Evolutionary conservation across 345 rosid species (phyloP).

Genomic region (Camelina neglecta): DNA sequence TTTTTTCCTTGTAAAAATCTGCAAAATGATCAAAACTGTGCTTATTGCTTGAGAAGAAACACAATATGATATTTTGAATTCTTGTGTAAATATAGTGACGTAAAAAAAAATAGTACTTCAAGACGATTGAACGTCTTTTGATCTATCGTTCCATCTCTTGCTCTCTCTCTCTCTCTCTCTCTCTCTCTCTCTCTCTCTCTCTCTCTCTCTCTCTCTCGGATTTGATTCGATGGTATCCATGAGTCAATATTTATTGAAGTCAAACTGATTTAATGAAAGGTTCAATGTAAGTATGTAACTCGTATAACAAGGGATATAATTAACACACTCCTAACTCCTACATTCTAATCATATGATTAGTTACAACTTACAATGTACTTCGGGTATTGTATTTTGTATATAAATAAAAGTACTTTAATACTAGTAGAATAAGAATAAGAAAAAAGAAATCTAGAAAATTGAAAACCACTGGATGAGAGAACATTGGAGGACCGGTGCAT

Average conservation of each 20-base stretch:
- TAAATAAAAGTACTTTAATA: no score
- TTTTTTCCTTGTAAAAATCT: conserved; percentile 10
- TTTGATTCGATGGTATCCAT: conserved; percentile 11
- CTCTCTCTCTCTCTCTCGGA: background rate
- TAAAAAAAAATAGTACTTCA: background rate
- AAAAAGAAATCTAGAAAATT: background rate
- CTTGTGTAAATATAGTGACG: background rate
- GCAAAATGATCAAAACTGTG: conserved; percentile 5
- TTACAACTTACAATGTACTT: conserved; percentile 23
- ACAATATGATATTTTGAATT: no score
- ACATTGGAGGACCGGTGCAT: background rate
- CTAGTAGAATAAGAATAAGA: background rate
- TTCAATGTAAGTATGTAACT: background rate
- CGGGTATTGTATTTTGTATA: background rate
- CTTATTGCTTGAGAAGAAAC: background rate
- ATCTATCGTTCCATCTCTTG: background rate
- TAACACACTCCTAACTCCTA: background rate
- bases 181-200: no score
- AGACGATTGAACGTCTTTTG: conserved; percentile 22
- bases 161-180: no score
- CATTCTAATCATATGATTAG: background rate
- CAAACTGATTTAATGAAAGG: conserved; percentile 8
- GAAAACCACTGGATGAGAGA: conserved; percentile 12
- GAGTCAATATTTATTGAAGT: conserved; percentile 7
- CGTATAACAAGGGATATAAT: background rate